Conservation (phyloP, 1,284 basidiomycete species). For the Melampsora medusae region DNA sequence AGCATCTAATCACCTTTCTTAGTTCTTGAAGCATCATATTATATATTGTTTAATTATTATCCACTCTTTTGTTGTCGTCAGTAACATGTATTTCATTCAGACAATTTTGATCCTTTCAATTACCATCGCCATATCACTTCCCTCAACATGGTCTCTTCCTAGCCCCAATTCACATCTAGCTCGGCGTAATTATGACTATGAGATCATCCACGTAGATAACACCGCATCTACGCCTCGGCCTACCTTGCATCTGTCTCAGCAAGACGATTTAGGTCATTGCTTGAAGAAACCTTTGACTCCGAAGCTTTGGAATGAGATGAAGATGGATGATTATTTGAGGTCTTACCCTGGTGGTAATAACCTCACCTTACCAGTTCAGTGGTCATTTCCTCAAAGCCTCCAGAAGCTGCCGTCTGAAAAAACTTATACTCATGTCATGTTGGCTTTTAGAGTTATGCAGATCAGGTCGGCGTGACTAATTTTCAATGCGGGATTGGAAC, state of each 20-base stretch:
- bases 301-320: slow-evolving; percentile 31
- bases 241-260: slow-evolving; percentile 3
- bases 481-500: slow-evolving; percentile 42
- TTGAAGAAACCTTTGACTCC: slow-evolving; percentile 16
- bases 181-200: too few species aligned
- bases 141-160: not conserved
- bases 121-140: too few species aligned
- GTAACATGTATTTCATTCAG: too few species aligned
- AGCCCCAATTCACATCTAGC: too few species aligned
- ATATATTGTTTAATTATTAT: too few species aligned
- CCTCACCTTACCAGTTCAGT: slow-evolving; percentile 23
- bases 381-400: not conserved
- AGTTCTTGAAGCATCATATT: too few species aligned
- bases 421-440: not conserved
- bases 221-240: slow-evolving; percentile 8
- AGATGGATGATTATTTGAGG: slow-evolving; percentile 35
- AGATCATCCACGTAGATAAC: too few species aligned
- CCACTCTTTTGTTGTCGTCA: too few species aligned
- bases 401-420: not conserved
- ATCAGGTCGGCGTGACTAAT: slow-evolving; percentile 29
- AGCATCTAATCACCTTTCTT: too few species aligned
- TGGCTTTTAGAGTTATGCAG: slow-evolving; percentile 19
- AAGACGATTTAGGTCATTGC: slow-evolving; percentile 19
- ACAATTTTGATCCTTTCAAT: too few species aligned
- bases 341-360: slow-evolving; percentile 33